A percentile compares a stretch with the other conserved stretches of the same genome.
phyloP scores from a whole-genome alignment of 768 basidiomycete genomes.

The Lentinula detonsa region DNA sequence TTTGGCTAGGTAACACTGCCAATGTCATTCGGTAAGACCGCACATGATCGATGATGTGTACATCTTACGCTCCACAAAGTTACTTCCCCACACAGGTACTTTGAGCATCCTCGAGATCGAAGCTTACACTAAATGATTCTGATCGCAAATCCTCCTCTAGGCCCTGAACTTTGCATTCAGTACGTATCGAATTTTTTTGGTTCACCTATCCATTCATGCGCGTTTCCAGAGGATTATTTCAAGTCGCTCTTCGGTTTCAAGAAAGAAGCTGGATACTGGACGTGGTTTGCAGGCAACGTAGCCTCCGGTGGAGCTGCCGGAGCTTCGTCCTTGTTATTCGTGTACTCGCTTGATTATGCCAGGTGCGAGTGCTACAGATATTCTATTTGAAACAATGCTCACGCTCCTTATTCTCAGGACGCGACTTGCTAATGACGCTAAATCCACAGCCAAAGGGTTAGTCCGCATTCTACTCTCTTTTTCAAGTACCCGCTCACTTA shows the following conservation, averaged over 20 bases:
- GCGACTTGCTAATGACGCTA: constrained; percentile 96
- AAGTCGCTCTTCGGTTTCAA: constrained; percentile 99
- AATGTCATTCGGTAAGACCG: constrained; percentile 73
- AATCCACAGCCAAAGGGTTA: constrained; percentile 49
- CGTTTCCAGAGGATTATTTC: constrained; percentile 84
- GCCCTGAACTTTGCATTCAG: constrained; percentile 89
- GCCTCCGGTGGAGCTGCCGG: constrained; percentile 99
- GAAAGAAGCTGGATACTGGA: constrained; percentile 97
- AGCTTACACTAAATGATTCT: not conserved
- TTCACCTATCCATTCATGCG: constrained; percentile 5
- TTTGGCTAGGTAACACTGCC: constrained; percentile 83
- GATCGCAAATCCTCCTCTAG: not conserved
- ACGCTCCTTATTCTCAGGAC: constrained; percentile 45
- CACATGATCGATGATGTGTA: not conserved
- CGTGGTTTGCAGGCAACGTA: constrained; percentile 97
- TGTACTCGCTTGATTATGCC: constrained; percentile 99
- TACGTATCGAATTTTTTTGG: constrained; percentile 36
- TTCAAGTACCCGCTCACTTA: not conserved
- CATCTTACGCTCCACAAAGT: constrained; percentile 35
- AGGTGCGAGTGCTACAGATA: constrained; percentile 18
- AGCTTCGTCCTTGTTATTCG: constrained; percentile 97
- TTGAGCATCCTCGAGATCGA: not conserved
- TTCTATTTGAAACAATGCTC: not conserved
- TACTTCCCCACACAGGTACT: constrained; percentile 99
- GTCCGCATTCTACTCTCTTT: not conserved